phyloP scores from a whole-genome alignment of 371 early-diverging fungal species.

The Mortierella sp. region DNA sequence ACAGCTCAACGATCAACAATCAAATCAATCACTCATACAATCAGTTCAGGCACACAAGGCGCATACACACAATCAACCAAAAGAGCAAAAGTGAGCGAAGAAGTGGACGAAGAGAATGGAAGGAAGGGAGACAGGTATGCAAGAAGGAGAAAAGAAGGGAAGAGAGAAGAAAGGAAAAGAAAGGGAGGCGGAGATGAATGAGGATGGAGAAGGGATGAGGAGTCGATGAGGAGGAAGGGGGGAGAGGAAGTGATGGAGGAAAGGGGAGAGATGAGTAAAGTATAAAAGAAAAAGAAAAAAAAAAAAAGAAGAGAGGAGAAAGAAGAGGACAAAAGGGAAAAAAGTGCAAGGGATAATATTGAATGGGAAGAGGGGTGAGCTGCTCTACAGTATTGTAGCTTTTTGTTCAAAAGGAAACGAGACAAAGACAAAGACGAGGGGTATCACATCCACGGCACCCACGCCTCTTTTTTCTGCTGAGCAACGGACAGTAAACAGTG shows the following conservation, averaged over 20 bases:
- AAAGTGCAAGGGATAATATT: neutral
- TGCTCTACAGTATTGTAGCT: neutral
- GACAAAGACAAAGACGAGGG: neutral
- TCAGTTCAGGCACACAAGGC: too few relatives aligned
- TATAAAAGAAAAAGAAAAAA: neutral
- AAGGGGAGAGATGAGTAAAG: neutral
- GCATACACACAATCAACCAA: too few relatives aligned
- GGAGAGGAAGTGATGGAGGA: neutral
- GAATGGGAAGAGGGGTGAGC: neutral
- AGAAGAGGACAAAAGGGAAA: neutral
- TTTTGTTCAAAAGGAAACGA: neutral
- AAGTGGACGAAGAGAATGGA: neutral
- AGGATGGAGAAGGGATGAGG: conserved; percentile 3
- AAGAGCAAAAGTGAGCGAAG: neutral
- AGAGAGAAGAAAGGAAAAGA: neutral
- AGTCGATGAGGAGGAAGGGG: conserved; percentile 10
- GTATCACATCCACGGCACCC: neutral
- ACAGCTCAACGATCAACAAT: too few relatives aligned
- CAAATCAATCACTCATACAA: too few relatives aligned
- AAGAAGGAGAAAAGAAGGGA: neutral
- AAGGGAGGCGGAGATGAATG: neutral
- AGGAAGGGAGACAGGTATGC: neutral
- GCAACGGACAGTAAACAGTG: neutral
- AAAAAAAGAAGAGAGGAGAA: neutral
- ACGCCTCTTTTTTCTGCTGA: neutral